phyloP scores from a whole-genome alignment of 768 basidiomycete species.

The Phanerodontia chrysosporium region DNA sequence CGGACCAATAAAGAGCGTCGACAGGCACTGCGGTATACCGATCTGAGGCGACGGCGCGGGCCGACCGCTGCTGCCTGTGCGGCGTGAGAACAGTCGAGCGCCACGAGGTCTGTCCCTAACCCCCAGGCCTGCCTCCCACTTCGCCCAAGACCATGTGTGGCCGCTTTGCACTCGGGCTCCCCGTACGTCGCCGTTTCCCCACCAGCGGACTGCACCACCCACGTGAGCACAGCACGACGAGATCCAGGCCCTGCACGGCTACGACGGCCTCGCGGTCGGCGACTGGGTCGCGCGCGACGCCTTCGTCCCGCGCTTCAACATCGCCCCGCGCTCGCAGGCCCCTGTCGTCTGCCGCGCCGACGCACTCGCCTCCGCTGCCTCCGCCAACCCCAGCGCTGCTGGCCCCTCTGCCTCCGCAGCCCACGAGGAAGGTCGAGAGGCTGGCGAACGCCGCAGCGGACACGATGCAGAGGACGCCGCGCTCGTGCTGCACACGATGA shows the following conservation, averaged over 20 bases:
- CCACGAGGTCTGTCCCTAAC: too few relatives aligned
- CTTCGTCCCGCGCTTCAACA: constrained; percentile 65
- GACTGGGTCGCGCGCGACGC: constrained; percentile 60
- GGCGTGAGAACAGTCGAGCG: too few relatives aligned
- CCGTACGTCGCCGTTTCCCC: constrained; percentile 30
- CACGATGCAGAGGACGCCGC: constrained; percentile 9
- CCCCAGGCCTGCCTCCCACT: too few relatives aligned
- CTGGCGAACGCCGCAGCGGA: background rate
- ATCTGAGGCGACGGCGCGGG: too few relatives aligned
- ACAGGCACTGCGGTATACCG: too few relatives aligned
- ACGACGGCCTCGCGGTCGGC: constrained; percentile 40
- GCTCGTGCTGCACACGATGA: constrained; percentile 74
- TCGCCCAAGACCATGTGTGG: constrained; percentile 59
- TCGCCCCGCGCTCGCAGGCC: constrained; percentile 76
- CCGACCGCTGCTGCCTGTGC: too few relatives aligned
- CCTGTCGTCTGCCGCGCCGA: constrained; percentile 63
- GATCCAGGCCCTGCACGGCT: constrained; percentile 38
- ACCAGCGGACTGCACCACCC: too few relatives aligned
- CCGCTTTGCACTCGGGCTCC: constrained; percentile 51
- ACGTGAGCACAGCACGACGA: constrained; percentile 14
- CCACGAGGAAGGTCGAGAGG: background rate
- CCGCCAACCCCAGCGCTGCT: too few relatives aligned
- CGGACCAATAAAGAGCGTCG: too few relatives aligned
- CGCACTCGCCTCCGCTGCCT: background rate
- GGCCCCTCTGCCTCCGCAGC: too few relatives aligned